These are phyloP conservation scores for Orbilia oligospora DNA, from an alignment of 2,329 filamentous ascomycete species.

Conservation along the genomic window DNA sequence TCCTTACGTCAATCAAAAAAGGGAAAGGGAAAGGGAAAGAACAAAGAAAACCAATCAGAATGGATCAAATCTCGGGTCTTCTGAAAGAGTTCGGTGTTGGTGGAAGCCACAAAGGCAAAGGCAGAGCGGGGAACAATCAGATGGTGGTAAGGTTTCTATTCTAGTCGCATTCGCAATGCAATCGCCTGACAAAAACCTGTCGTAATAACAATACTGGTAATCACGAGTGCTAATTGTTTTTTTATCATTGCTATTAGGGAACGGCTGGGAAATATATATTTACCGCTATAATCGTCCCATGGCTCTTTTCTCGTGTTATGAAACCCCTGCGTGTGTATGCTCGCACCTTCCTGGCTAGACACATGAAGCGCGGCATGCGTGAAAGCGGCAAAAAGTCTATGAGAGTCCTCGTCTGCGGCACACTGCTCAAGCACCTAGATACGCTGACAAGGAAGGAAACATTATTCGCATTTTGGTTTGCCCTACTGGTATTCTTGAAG, in stretches of 20 bases:
- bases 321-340: conserved; percentile 50
- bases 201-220: background rate
- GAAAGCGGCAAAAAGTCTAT: conserved; percentile 52
- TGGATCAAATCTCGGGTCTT: conserved; percentile 56
- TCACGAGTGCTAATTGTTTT: conserved; percentile 20
- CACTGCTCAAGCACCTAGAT: conserved; percentile 51
- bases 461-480: conserved; percentile 57
- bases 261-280: conserved; percentile 58
- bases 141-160: conserved; percentile 32
- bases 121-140: conserved; percentile 39
- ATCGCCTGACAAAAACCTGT: background rate
- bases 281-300: conserved; percentile 57
- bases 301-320: conserved; percentile 56
- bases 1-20: background rate
- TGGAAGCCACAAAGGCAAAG: conserved; percentile 47
- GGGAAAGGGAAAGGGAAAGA: background rate
- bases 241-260: conserved; percentile 3
- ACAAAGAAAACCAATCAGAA: conserved; percentile 25
- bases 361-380: conserved; percentile 58
- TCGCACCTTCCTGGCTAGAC: conserved; percentile 45
- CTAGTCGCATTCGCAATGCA: conserved; percentile 7
- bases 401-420: conserved; percentile 49
- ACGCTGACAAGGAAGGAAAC: conserved; percentile 54
- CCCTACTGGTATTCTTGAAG: conserved; percentile 56
- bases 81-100: conserved; percentile 52